Percentiles rank a stretch among this genome's conserved stretches.
These are phyloP conservation scores for Begonia fuchsioides DNA, from an alignment of 306 rosid genomes.

Conservation along the genomic window DNA sequence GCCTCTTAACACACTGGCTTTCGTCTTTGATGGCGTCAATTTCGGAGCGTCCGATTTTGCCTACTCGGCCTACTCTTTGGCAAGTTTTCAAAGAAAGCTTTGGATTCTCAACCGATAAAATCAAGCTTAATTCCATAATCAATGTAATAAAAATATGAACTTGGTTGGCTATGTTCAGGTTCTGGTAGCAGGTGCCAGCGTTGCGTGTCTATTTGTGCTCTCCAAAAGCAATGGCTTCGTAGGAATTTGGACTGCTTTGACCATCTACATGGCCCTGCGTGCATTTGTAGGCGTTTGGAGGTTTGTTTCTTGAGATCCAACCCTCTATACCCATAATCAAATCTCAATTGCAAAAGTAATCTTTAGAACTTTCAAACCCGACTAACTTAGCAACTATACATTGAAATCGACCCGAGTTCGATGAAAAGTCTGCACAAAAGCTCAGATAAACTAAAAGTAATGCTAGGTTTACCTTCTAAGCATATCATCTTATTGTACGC, in stretches of 20 bases:
- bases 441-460: too few relatives aligned
- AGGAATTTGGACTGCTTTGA: background rate
- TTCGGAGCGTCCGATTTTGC: conserved; percentile 98
- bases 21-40: conserved; percentile 92
- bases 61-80: conserved; percentile 93
- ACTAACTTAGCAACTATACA: too few relatives aligned
- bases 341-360: too few relatives aligned
- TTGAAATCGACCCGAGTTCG: too few relatives aligned
- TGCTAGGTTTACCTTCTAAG: too few relatives aligned
- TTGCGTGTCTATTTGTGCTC: conserved; percentile 49
- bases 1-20: conserved; percentile 81
- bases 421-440: too few relatives aligned
- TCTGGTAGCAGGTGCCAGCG: conserved; percentile 73
- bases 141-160: background rate
- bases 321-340: too few relatives aligned
- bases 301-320: background rate
- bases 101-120: background rate
- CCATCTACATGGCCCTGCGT: conserved; percentile 1
- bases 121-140: background rate
- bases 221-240: conserved; percentile 51
- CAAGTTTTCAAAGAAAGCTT: conserved; percentile 18
- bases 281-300: conserved; percentile 1
- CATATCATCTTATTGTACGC: too few relatives aligned
- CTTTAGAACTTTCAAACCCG: too few relatives aligned
- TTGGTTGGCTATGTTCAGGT: conserved; percentile 28